These are phyloP conservation scores for Fusarium sp. DNA, from an alignment of 2,329 filamentous ascomycete species.

Conservation along the genomic window DNA sequence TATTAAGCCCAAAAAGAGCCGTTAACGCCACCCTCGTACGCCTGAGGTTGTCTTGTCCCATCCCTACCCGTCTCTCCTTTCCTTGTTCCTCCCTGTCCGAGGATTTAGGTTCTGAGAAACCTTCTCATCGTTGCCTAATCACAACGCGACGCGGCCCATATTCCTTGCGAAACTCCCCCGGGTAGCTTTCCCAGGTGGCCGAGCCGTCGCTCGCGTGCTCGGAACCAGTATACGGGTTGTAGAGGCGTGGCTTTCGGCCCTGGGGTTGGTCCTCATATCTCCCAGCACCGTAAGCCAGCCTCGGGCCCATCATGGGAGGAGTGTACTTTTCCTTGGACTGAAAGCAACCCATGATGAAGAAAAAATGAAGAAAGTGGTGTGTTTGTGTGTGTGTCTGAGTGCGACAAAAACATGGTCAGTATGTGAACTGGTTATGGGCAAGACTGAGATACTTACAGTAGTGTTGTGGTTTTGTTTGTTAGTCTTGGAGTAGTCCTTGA, in stretches of 20 bases:
- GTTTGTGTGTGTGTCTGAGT: too few relatives aligned
- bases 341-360: background rate
- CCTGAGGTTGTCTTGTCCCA: background rate
- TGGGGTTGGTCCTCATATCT: background rate
- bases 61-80: background rate
- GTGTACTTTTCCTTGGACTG: background rate
- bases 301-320: background rate
- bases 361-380: background rate
- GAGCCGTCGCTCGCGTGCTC: background rate
- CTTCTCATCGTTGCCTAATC: background rate
- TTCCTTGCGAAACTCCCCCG: background rate
- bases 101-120: background rate
- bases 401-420: background rate
- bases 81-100: background rate
- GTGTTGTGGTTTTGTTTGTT: background rate
- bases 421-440: background rate
- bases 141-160: background rate
- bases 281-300: background rate
- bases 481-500: background rate
- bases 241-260: background rate
- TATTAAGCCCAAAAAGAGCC: background rate
- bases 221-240: background rate
- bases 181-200: conserved; percentile 9
- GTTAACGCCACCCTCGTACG: background rate
- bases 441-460: background rate